Conservation (phyloP, 176 grass and related monocot species). For the Oryza longistaminata region DNA sequence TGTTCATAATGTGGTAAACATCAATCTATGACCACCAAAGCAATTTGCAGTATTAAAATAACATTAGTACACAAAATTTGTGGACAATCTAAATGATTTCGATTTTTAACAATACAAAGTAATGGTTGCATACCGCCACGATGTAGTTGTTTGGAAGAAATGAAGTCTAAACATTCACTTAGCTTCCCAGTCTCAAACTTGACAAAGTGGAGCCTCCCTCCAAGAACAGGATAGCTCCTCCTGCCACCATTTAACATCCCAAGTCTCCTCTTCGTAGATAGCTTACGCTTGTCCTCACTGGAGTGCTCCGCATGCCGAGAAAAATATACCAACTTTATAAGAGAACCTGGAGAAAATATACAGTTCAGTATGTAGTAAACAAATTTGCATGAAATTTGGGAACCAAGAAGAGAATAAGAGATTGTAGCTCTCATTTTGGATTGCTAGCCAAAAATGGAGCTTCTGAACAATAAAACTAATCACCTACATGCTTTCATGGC, state of each 20-base stretch:
- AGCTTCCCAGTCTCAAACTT: slow-evolving; percentile 94
- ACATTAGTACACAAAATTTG: background rate
- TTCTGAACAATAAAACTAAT: background rate
- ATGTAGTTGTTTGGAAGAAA: slow-evolving; percentile 98
- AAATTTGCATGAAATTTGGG: background rate
- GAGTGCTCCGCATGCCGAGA: slow-evolving; percentile 82
- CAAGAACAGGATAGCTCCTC: slow-evolving; percentile 91
- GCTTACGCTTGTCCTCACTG: slow-evolving; percentile 67
- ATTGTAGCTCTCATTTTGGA: background rate
- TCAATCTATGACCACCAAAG: background rate
- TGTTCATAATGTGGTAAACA: background rate
- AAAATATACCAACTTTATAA: slow-evolving; percentile 98
- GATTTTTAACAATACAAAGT: background rate
- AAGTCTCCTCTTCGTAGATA: slow-evolving; percentile 79
- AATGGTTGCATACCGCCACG: slow-evolving; percentile 70
- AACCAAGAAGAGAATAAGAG: background rate
- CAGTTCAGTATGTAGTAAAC: background rate
- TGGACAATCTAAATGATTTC: background rate
- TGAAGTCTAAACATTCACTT: slow-evolving; percentile 91
- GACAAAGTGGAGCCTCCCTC: slow-evolving; percentile 97
- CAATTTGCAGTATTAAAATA: background rate
- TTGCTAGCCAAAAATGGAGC: background rate
- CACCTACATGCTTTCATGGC: background rate
- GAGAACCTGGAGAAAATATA: slow-evolving; percentile 61
- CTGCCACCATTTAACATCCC: slow-evolving; percentile 68